These are phyloP conservation scores for Globisporangium apiculatum DNA, from an alignment of 352 stramenopile genomes.

Conservation along the genomic window DNA sequence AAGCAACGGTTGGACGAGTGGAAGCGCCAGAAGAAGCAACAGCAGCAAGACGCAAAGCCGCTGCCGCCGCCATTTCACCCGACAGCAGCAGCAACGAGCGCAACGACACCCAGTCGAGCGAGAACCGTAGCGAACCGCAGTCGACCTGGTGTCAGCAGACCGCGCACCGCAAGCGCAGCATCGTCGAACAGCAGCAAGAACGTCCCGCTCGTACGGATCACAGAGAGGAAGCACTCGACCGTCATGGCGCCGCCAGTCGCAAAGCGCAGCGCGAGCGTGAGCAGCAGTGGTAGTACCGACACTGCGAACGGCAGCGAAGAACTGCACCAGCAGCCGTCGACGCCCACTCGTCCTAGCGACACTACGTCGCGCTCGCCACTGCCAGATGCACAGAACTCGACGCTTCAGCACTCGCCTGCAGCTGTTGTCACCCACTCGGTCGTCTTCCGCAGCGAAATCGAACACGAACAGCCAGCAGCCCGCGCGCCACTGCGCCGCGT, in stretches of 20 bases:
- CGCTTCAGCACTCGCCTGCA: too few relatives aligned
- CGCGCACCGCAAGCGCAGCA: conserved; percentile 4
- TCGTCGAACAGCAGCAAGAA: conserved; percentile 1
- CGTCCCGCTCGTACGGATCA: neutral
- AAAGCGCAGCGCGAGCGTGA: conserved; percentile 5
- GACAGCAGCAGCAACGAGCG: neutral
- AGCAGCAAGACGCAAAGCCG: conserved; percentile 3
- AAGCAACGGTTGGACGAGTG: conserved; percentile 24
- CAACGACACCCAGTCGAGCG: neutral
- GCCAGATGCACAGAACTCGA: neutral
- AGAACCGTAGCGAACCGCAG: too few relatives aligned
- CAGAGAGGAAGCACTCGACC: neutral
- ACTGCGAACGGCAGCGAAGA: neutral
- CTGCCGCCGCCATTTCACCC: conserved; percentile 7
- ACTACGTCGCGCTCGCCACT: neutral
- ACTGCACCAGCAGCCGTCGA: neutral
- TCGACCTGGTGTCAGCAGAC: neutral
- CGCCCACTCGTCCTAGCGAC: neutral
- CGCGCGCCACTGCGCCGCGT: too few relatives aligned
- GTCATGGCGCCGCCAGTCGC: neutral
- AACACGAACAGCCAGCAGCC: too few relatives aligned
- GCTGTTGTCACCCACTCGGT: too few relatives aligned
- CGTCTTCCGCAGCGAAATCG: too few relatives aligned
- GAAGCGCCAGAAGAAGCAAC: conserved; percentile 12
- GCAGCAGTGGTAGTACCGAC: neutral